Percentiles rank a stretch among this genome's conserved stretches.
These are phyloP conservation scores for Lablab purpureus DNA, from an alignment of 306 rosid species.

Conservation along the genomic window DNA sequence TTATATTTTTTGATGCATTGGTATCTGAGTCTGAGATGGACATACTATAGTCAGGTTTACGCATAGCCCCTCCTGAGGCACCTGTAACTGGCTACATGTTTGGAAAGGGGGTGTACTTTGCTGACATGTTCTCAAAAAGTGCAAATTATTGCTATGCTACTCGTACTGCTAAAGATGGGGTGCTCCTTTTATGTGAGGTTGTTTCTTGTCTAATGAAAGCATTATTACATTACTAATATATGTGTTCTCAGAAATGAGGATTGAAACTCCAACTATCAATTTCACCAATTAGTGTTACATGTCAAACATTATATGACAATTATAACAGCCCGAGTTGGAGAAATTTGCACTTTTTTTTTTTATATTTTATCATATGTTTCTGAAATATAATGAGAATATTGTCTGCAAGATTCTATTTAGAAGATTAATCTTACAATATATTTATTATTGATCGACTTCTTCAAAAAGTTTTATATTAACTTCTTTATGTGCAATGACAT, in stretches of 20 bases:
- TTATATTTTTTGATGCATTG: constrained; percentile 38
- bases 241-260: neutral
- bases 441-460: constrained; percentile 33
- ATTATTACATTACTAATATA: constrained; percentile 11
- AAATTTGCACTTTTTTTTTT: constrained; percentile 14
- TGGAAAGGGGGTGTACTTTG: constrained; percentile 96
- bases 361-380: constrained; percentile 30
- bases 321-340: constrained; percentile 24
- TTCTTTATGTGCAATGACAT: neutral
- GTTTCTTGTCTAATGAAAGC: constrained; percentile 42
- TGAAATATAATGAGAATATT: constrained; percentile 15
- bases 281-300: constrained; percentile 27
- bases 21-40: constrained; percentile 31
- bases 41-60: constrained; percentile 71
- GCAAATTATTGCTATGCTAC: constrained; percentile 92
- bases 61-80: constrained; percentile 99
- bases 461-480: constrained; percentile 19
- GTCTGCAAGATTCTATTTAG: constrained; percentile 21
- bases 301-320: constrained; percentile 35
- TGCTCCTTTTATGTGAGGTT: constrained; percentile 97
- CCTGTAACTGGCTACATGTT: constrained; percentile 97
- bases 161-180: constrained; percentile 62
- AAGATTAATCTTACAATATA: constrained; percentile 30
- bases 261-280: constrained; percentile 32
- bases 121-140: constrained; percentile 99